A percentile compares a stretch with the other conserved stretches of the same genome.
Conservation (phyloP, 192 early-diverging fungal genomes). For the Coemansia sp. region DNA sequence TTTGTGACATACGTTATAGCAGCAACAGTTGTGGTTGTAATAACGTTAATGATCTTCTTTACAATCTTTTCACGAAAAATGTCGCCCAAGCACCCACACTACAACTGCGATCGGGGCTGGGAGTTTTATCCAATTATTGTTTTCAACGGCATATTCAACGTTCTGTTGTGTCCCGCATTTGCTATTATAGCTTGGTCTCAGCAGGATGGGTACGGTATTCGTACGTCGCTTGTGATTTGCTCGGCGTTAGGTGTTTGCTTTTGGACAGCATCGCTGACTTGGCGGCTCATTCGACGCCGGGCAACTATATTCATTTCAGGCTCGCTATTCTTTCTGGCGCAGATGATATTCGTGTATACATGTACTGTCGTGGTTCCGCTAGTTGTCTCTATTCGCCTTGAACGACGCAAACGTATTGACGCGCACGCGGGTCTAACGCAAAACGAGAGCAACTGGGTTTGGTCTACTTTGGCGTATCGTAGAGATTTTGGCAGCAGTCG, state of each 20-base stretch:
- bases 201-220: constrained; percentile 34
- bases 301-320: constrained; percentile 11
- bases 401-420: not conserved
- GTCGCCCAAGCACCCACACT: constrained; percentile 15
- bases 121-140: constrained; percentile 4
- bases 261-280: constrained; percentile 14
- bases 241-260: constrained; percentile 8
- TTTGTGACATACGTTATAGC: constrained; percentile 13
- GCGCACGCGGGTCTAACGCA: not conserved
- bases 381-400: constrained; percentile 10
- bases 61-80: constrained; percentile 25
- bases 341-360: constrained; percentile 22
- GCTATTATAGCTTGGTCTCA: constrained; percentile 12
- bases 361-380: constrained; percentile 16
- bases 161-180: not conserved
- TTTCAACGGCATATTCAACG: not conserved
- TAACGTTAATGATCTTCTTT: constrained; percentile 7
- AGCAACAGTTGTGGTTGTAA: not conserved
- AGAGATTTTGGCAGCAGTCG: constrained; percentile 18
- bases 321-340: constrained; percentile 13
- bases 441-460: constrained; percentile 10
- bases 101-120: constrained; percentile 26
- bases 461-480: constrained; percentile 11
- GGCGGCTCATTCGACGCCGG: constrained; percentile 3
- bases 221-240: constrained; percentile 16